Conservation (phyloP, 768 basidiomycete species). For the Trametes punicea region DNA sequence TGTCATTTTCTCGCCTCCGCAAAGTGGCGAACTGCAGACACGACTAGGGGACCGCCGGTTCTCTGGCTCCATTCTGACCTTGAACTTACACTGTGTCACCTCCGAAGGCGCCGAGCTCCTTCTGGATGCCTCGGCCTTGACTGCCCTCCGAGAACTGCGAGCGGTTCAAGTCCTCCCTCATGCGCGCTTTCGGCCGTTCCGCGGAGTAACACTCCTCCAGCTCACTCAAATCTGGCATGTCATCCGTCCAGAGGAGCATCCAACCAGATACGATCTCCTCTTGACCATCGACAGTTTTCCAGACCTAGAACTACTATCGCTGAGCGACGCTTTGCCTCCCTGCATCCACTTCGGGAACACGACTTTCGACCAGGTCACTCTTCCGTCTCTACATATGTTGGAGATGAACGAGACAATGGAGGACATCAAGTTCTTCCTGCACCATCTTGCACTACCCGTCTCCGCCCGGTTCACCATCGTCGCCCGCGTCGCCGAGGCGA, state of each 20-base stretch:
- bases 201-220: background rate
- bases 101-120: background rate
- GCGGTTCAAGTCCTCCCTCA: conserved; percentile 2
- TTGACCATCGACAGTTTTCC: background rate
- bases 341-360: background rate
- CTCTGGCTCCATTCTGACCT: background rate
- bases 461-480: background rate
- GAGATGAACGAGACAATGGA: conserved; percentile 1
- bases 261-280: background rate
- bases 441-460: background rate
- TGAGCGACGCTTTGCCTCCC: background rate
- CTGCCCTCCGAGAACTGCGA: background rate
- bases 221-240: conserved; percentile 1
- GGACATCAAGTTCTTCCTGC: conserved; percentile 5
- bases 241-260: background rate
- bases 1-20: background rate
- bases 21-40: background rate
- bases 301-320: background rate
- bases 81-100: background rate
- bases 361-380: background rate
- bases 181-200: background rate
- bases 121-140: background rate
- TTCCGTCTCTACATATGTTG: background rate
- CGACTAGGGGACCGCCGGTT: background rate
- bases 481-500: conserved; percentile 1